Evolutionary conservation across 352 stramenopile genomes (phyloP).

Genomic region (Pythium biforme): DNA sequence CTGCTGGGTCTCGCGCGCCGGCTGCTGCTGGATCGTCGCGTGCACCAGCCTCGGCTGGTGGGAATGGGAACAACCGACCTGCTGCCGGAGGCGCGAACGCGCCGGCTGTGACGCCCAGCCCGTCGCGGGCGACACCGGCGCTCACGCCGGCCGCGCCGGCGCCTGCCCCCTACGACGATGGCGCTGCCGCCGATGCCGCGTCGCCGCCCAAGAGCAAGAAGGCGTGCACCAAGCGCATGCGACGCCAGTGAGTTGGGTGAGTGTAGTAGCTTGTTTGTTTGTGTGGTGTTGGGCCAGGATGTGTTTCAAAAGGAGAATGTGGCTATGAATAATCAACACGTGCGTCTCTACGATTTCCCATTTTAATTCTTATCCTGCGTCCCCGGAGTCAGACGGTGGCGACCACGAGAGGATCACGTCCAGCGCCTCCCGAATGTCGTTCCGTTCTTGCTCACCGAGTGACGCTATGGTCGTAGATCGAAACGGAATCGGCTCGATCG

Average conservation of each 20-base stretch:
- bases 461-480: not conserved
- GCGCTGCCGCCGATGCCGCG: not conserved
- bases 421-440: not conserved
- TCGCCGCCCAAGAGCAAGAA: not conserved
- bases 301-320: too few species aligned
- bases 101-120: too few species aligned
- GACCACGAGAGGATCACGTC: not conserved
- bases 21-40: not conserved
- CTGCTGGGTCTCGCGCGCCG: not conserved
- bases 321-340: not conserved
- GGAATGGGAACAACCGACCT: not conserved
- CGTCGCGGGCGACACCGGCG: not conserved
- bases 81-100: too few species aligned
- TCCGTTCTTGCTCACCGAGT: not conserved
- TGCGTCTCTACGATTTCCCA: too few species aligned
- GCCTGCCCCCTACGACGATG: not conserved
- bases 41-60: not conserved
- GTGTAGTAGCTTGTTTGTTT: not conserved
- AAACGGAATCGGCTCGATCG: constrained; percentile 4
- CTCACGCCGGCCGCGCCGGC: not conserved
- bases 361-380: too few species aligned
- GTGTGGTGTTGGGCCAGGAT: not conserved
- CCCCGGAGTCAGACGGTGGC: not conserved
- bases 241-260: not conserved
- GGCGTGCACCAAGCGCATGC: constrained; percentile 6